A percentile compares a stretch with the other conserved stretches of the same genome.
phyloP scores from a whole-genome alignment of 352 stramenopile genomes.

The Globisporangium ultimum region DNA sequence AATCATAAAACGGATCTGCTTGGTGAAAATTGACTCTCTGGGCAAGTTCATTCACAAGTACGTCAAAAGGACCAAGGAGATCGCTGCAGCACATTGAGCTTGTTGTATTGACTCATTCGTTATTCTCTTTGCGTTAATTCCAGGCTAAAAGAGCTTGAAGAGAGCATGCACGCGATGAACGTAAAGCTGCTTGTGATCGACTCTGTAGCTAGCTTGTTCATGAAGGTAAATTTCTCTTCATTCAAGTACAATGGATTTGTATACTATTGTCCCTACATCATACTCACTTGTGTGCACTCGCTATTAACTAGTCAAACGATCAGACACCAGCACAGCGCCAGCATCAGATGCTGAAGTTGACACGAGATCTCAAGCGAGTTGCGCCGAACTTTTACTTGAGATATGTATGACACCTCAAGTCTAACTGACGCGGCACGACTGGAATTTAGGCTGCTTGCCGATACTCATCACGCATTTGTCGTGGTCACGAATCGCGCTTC shows the following conservation, averaged over 20 bases:
- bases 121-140: not conserved
- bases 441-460: conserved; percentile 43
- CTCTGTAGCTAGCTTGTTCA: conserved; percentile 58
- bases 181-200: conserved; percentile 73
- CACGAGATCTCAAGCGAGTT: conserved; percentile 51
- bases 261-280: not conserved
- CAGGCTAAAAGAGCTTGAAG: conserved; percentile 63
- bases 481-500: conserved; percentile 65
- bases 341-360: conserved; percentile 43
- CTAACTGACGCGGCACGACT: no score
- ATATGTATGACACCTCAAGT: no score
- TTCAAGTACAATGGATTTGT: not conserved
- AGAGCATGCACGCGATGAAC: conserved; percentile 33
- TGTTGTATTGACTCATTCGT: not conserved
- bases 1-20: conserved; percentile 39
- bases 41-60: conserved; percentile 42
- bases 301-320: conserved; percentile 23
- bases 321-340: conserved; percentile 37
- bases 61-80: not conserved
- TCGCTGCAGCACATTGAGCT: not conserved
- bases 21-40: conserved; percentile 39
- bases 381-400: no score
- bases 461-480: conserved; percentile 62
- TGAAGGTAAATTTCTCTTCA: conserved; percentile 33
- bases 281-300: not conserved